These are phyloP conservation scores for Micromonas commoda DNA, from an alignment of 139 green algal species.

Conservation along the genomic window DNA sequence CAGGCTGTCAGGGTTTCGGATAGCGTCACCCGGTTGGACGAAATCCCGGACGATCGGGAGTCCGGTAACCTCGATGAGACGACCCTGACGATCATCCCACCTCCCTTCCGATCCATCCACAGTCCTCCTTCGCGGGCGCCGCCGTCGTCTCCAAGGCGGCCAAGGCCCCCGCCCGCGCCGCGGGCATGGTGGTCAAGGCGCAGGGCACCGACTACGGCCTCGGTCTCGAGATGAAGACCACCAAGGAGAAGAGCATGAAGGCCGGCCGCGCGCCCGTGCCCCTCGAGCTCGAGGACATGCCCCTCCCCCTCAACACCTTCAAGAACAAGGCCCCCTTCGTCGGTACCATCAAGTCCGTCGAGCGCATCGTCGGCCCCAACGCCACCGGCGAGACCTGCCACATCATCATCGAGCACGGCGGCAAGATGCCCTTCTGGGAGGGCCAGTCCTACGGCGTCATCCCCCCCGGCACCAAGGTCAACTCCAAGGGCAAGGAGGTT, in stretches of 20 bases:
- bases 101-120: constrained; percentile 7
- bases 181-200: background rate
- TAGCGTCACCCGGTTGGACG: too few relatives aligned
- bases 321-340: constrained; percentile 83
- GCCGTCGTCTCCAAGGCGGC: background rate
- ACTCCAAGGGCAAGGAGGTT: constrained; percentile 92
- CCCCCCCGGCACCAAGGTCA: constrained; percentile 90
- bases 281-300: constrained; percentile 27
- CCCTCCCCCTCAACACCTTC: constrained; percentile 45
- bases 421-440: constrained; percentile 96
- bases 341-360: constrained; percentile 75
- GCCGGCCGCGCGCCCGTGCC: constrained; percentile 43
- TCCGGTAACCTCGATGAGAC: too few relatives aligned
- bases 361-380: constrained; percentile 94
- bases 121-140: background rate
- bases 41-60: too few relatives aligned
- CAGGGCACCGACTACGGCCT: constrained; percentile 16
- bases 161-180: background rate
- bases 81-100: background rate
- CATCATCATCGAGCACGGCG: constrained; percentile 93
- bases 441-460: constrained; percentile 98
- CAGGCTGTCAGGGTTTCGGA: too few relatives aligned
- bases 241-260: constrained; percentile 23
- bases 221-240: constrained; percentile 1
- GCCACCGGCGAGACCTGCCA: constrained; percentile 90